Base-by-base conservation (phyloP, 2,329 filamentous ascomycete species). In the Calonectria ilicicola region DNA sequence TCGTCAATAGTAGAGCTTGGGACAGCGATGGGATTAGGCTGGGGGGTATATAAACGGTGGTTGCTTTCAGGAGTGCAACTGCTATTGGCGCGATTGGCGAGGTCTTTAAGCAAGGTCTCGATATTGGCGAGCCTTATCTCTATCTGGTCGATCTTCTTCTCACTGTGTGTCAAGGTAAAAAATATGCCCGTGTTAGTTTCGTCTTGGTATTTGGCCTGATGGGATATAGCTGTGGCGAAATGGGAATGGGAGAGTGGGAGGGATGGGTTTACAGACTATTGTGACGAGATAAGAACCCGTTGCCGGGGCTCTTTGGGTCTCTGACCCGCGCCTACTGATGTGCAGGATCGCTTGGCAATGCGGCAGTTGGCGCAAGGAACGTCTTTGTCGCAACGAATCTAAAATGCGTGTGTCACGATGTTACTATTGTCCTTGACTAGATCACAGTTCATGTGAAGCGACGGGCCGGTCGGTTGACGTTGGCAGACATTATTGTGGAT, bases 351-450 rank as follows among this genome's bases (percentile, higher is more conserved):
- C 73, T 87, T 87, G 32, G 89, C 87, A 27, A 86, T 89, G 40
- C 87, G 86, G 77, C 89, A 91, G 76, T 91, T 91, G 65, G 89
- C 88, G 79, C 89, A 91, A 29, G 89, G 89, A 73, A 86, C 87
- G 47, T 89, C 87, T 80, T 90, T 91, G 78, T 91, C 89, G 78
- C 89, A 91, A 58, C 89, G 88, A 69, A 91, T 89, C 89, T 91
- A 75, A 60, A 65, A 27, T 67, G 58, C 21, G 51, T 44, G 58
- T 23, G 51, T 44, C 46, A 17, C 58, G 35, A 40, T 51, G 77
- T 80, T 75, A 77, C 79, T 69, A 80, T 68, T 40, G 58, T 65
- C 40, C 23, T 65, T 40, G 23, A 38, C 62, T 19, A 32, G 42
- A 35, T 42, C 26, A 40, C 42, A 23, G 23, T n/a, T n/a, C 35